Evolutionary conservation across 345 rosid species (phyloP), one percentile per base, ranked within the genome.

Genomic region (Hevea brasiliensis): DNA sequence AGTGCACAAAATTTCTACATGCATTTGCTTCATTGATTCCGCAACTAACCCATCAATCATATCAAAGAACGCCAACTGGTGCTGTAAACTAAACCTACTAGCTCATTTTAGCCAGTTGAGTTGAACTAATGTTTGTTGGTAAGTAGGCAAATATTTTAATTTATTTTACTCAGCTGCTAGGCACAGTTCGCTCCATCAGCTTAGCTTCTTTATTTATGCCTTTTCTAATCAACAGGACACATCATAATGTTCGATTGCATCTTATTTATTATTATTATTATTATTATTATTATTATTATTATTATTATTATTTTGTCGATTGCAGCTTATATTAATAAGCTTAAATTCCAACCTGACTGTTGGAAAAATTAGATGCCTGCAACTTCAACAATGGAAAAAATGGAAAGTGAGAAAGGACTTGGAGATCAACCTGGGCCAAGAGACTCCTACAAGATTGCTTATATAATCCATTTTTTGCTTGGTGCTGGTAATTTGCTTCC

Each of bases 401-500:
- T 85, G 85, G 89, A 83, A 74, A 81, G 20, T 20, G 80, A 65
- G 67, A 89, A 85, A 78, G 76, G 71, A 72, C 71, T 74, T 50
- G 65, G 26, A 13, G 73, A 70, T 65, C 84, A 81, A 72, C 65
- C 80, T 18, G 87, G 79, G 80, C 83, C 86, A 61, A 85, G 76
- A 80, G 97, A 92, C 80, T 70, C 87, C 62, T 92, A 71, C 83
- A 89, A 75, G 82, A 73, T 87, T 37, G 97, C 96, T 45, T 94
- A 92, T 72, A 76, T 85, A 71, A 87, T 92, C 76, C 96, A 94
- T 82, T 92, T 90, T 87, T 77, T 94, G 76, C 88, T 94, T 44
- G 99, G 99, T 59, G 96, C 92, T 20, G 98, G 97, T 47, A 92
- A 90, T 84, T 85, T 94, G 78, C 94, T 90, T 75, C 99, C 99